Evolutionary conservation across 129 eudicot genomes (phyloP), one percentile per base, ranked within the genome.

Genomic region (Erigeron canadensis): DNA sequence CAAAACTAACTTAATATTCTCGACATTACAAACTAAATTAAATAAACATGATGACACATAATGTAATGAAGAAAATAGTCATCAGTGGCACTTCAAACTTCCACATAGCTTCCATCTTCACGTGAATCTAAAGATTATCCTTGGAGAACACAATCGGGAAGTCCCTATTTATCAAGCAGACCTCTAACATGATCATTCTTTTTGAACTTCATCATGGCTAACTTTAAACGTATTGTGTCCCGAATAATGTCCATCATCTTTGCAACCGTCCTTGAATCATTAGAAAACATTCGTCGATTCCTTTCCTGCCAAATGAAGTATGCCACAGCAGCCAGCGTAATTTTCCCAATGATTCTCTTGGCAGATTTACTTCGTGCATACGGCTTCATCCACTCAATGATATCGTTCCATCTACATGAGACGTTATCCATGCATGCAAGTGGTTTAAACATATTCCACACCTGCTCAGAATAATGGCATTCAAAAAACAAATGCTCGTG

Each of bases 281-380:
- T 41, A 3, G 4, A 12, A 53, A 53, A 53, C 15, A 53, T 7
- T 53, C 58, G 13, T 13, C 7, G 13, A n/a, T 53, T 53, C 15
- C 58, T 15, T 5, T 53, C 58, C n/a, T 53, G 58, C 58, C 58
- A 53, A 53, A 53, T 53, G 16, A 53, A 53, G n/a, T 53, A 53
- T 3, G 58, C 2, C 13, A 21, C 19, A 53, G 21, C 58, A 13
- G 19, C 21, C 18, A 53, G 5, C 15, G n/a, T 7, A 18, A 53
- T 12, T 12, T 21, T 18, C 15, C 58, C 18, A 53, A 53, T 53
- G n/a, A 10, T 21, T 12, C n/a, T 15, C n/a, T n/a, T n/a, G n/a
- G 15, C 16, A n/a, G 19, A 21, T 5, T 5, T 53, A 12, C 45
- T 7, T 41, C 7, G 45, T 7, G 45, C 45, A 3, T 3, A 41